Evolutionary conservation across 805 yeast species (phyloP).

Genomic region (Vanderwaltozyma verrucispora): DNA sequence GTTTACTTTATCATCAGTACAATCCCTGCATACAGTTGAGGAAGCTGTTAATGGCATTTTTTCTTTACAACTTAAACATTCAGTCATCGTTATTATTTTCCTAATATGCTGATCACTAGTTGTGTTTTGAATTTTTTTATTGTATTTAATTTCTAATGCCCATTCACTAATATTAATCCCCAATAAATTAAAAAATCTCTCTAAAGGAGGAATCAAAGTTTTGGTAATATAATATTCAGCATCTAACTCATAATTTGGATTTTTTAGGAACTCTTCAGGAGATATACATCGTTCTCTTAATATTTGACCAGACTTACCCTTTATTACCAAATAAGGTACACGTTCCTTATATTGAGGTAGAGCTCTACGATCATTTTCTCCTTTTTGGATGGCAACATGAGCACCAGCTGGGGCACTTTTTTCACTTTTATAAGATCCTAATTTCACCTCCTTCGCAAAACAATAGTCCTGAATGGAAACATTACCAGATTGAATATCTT

Average conservation of each 20-base stretch:
- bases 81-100: conserved; percentile 15
- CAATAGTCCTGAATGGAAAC: conserved; percentile 75
- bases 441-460: conserved; percentile 80
- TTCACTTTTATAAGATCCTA: conserved; percentile 73
- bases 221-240: conserved; percentile 77
- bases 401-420: conserved; percentile 87
- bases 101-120: conserved; percentile 3
- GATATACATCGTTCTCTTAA: conserved; percentile 70
- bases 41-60: not conserved
- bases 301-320: conserved; percentile 43
- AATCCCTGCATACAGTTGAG: conserved; percentile 1
- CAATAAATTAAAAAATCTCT: conserved; percentile 65
- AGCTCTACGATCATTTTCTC: conserved; percentile 54
- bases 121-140: conserved; percentile 2
- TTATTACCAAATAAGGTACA: conserved; percentile 74
- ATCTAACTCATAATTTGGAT: conserved; percentile 44
- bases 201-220: conserved; percentile 82
- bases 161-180: conserved; percentile 76
- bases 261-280: conserved; percentile 59
- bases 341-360: conserved; percentile 86
- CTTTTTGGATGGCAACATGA: conserved; percentile 52
- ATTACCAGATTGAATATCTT: conserved; percentile 49
- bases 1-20: too few species aligned
- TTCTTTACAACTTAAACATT: conserved; percentile 27
- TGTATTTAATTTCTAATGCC: conserved; percentile 40